These are phyloP conservation scores for Stagonosporopsis rhizophila DNA, from an alignment of 2,329 filamentous ascomycete genomes.

Conservation along the genomic window DNA sequence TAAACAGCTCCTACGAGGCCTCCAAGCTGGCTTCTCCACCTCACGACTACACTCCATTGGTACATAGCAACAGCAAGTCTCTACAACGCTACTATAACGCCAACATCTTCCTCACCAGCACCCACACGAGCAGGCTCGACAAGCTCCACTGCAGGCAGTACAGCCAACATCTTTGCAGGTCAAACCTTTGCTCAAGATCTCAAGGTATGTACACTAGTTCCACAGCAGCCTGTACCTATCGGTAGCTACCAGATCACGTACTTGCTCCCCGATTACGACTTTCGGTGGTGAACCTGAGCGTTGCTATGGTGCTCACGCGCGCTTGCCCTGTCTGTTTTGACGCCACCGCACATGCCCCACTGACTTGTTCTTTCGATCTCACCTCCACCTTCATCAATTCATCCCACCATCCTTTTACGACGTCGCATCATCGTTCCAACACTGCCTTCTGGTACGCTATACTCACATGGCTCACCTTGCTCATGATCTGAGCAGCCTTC, in stretches of 20 bases:
- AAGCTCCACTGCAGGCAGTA: conserved; percentile 25
- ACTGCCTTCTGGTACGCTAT: conserved; percentile 8
- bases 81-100: conserved; percentile 8
- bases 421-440: neutral
- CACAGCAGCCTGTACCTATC: neutral
- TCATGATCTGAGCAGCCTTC: neutral
- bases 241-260: conserved; percentile 2
- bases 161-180: conserved; percentile 27
- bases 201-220: conserved; percentile 2
- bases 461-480: neutral
- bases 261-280: conserved; percentile 9
- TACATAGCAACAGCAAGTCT: neutral
- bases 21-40: conserved; percentile 24
- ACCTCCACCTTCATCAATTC: conserved; percentile 8
- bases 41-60: conserved; percentile 16
- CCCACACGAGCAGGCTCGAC: conserved; percentile 21
- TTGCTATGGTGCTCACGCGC: conserved; percentile 22
- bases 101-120: neutral
- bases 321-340: conserved; percentile 2
- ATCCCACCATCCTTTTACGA: neutral
- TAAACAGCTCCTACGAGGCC: conserved; percentile 20
- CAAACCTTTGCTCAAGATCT: conserved; percentile 8
- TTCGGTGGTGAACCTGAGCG: conserved; percentile 2
- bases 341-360: conserved; percentile 11
- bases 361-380: neutral